These are phyloP conservation scores for Rhodotorula sp. DNA, from an alignment of 1,284 basidiomycete genomes.

Conservation along the genomic window DNA sequence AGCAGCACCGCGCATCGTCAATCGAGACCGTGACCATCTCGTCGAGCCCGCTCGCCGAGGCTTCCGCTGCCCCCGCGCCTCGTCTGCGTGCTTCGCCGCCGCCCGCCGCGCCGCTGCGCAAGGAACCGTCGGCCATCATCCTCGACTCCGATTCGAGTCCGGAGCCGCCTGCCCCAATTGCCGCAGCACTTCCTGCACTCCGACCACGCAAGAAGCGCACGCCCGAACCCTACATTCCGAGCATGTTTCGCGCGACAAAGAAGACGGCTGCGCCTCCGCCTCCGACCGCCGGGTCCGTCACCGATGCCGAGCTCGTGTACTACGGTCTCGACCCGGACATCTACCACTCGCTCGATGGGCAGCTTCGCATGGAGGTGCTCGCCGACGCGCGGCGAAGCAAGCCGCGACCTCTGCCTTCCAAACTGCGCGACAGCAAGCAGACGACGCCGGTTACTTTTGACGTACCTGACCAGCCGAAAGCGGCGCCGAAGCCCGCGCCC, in stretches of 20 bases:
- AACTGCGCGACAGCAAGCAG: not conserved
- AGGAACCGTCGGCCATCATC: not conserved
- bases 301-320: constrained; percentile 22
- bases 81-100: not conserved
- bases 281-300: constrained; percentile 8
- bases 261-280: not conserved
- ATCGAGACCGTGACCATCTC: not conserved
- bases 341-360: constrained; percentile 14
- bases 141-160: constrained; percentile 9
- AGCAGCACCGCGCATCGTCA: not conserved
- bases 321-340: constrained; percentile 34
- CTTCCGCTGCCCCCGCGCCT: not conserved
- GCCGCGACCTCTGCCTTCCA: not conserved
- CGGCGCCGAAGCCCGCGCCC: not conserved
- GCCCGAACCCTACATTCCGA: constrained; percentile 17
- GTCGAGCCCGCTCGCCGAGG: not conserved
- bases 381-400: constrained; percentile 10
- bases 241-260: constrained; percentile 16
- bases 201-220: not conserved
- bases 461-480: not conserved
- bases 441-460: not conserved
- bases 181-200: not conserved
- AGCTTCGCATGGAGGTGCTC: constrained; percentile 18
- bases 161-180: not conserved
- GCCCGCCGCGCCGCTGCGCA: not conserved